A percentile compares a stretch with the other conserved stretches of the same genome.
These are phyloP conservation scores for Albophoma yamanashiensis DNA, from an alignment of 2,329 filamentous ascomycete species.

Conservation along the genomic window DNA sequence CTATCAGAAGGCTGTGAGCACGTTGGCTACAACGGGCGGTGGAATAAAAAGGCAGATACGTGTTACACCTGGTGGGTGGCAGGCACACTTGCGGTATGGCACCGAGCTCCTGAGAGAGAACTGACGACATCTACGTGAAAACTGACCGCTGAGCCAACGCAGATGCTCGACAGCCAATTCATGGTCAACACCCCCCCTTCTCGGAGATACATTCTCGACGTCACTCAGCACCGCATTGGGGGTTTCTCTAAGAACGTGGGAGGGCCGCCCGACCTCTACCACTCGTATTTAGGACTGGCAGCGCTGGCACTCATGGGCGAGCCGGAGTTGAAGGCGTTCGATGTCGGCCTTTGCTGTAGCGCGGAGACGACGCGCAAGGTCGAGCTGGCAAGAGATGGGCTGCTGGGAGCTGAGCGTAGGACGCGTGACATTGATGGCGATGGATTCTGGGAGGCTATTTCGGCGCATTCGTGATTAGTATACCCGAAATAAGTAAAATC, in stretches of 20 bases:
- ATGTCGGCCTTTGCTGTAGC: conserved; percentile 68
- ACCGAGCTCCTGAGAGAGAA: conserved; percentile 25
- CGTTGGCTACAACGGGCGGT: conserved; percentile 79
- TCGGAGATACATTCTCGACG: conserved; percentile 69
- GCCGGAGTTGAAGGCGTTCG: conserved; percentile 55
- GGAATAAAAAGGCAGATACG: conserved; percentile 87
- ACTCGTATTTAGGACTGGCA: conserved; percentile 80
- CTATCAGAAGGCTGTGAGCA: conserved; percentile 26
- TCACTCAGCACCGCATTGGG: conserved; percentile 78
- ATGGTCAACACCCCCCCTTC: conserved; percentile 51
- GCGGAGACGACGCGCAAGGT: conserved; percentile 42
- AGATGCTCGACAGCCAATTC: conserved; percentile 47
- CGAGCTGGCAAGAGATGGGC: conserved; percentile 29
- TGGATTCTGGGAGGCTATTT: conserved; percentile 14
- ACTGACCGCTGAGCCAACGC: not conserved
- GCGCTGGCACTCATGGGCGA: conserved; percentile 67
- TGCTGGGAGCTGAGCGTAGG: conserved; percentile 14
- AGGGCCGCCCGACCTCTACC: conserved; percentile 67
- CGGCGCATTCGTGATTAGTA: not conserved
- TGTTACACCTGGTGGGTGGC: conserved; percentile 94
- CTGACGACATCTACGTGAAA: not conserved
- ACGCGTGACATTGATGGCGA: conserved; percentile 9
- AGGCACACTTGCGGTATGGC: conserved; percentile 43
- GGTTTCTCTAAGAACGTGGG: conserved; percentile 68
- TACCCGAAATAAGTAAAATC: not conserved